A percentile compares a stretch with the other conserved stretches of the same genome.
These are phyloP conservation scores for Gracilaria vermiculophylla DNA, from an alignment of 23 red algal genomes.

Conservation along the genomic window DNA sequence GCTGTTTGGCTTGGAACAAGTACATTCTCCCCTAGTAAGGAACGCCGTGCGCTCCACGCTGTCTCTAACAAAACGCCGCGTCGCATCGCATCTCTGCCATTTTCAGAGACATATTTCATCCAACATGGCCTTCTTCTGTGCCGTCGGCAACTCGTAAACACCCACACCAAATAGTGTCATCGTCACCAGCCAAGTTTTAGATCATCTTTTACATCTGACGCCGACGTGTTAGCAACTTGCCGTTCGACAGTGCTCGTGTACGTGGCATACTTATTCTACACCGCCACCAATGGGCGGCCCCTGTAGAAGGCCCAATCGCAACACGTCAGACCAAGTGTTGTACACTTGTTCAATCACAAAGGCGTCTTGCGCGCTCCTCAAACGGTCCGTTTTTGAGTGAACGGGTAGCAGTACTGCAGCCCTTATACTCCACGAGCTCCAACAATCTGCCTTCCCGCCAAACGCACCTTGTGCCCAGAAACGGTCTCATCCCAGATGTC, in stretches of 20 bases:
- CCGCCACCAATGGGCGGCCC: background rate
- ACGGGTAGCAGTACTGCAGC: background rate
- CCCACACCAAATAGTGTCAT: no score
- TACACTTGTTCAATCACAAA: background rate
- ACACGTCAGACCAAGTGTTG: background rate
- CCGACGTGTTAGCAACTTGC: no score
- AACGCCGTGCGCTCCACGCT: background rate
- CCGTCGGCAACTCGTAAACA: background rate
- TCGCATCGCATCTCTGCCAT: background rate
- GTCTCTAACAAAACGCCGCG: background rate
- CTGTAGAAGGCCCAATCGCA: no score
- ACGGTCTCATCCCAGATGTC: background rate
- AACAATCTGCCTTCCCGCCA: background rate
- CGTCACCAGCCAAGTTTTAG: no score
- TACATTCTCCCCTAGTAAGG: background rate
- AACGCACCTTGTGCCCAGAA: background rate
- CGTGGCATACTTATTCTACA: background rate
- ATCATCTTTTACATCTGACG: no score
- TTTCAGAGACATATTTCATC: background rate
- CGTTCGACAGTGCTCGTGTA: no score
- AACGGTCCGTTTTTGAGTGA: background rate
- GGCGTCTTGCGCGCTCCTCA: background rate
- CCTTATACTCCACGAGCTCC: no score
- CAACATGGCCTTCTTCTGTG: background rate
- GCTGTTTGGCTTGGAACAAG: conserved; percentile 4